Evolutionary conservation across 2,329 filamentous ascomycete species (phyloP).

Genomic region (Verticillium longisporum): DNA sequence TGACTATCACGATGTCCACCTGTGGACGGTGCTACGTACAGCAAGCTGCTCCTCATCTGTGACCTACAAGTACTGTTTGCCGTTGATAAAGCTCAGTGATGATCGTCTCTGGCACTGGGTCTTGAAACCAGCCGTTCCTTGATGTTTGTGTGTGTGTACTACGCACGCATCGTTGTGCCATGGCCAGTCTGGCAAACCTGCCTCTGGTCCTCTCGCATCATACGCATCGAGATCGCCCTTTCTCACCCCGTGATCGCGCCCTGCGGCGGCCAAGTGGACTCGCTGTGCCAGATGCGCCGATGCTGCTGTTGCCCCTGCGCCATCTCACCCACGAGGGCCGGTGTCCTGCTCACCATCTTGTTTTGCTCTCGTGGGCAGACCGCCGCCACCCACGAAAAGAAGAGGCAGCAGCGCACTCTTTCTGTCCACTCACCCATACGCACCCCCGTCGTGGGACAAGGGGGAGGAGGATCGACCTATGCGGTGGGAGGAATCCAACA

Average conservation of each 20-base stretch:
- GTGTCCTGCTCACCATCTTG: background rate
- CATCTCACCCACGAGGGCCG: background rate
- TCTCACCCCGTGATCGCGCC: background rate
- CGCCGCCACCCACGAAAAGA: background rate
- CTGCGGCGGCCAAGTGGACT: background rate
- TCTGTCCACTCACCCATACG: too few species aligned
- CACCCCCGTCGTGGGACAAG: too few species aligned
- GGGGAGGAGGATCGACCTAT: too few species aligned
- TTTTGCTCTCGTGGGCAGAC: background rate
- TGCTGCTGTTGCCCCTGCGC: background rate
- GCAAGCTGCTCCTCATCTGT: background rate
- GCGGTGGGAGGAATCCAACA: too few species aligned
- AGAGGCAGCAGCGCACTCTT: background rate
- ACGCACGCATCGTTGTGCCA: background rate
- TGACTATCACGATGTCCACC: background rate
- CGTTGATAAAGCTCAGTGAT: background rate
- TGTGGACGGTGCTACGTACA: background rate
- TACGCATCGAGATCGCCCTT: background rate
- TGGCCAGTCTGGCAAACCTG: background rate
- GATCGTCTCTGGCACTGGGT: too few species aligned
- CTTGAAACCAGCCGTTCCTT: too few species aligned
- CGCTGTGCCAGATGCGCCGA: background rate
- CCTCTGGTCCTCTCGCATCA: background rate
- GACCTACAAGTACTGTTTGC: background rate
- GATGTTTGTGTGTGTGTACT: too few species aligned